Base-by-base conservation (phyloP, 2,329 filamentous ascomycete genomes). In the Fusarium sp. region DNA sequence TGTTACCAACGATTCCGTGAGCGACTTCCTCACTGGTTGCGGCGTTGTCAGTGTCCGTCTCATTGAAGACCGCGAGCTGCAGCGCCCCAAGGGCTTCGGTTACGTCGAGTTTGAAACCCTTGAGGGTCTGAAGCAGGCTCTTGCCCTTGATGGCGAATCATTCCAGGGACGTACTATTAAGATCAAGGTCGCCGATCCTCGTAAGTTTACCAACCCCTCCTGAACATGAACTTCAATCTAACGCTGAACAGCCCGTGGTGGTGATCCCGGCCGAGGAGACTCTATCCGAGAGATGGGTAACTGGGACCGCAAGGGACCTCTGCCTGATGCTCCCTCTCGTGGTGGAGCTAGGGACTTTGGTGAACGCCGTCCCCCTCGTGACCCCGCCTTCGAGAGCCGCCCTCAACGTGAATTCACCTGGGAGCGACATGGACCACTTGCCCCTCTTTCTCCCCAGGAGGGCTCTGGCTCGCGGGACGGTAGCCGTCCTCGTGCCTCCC, bases 1-100 rank as follows among this genome's bases (percentile, higher is more conserved):
- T 75, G 91, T 93, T 53, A 95, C 91, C 50, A 85, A 87, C 65
- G 90, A 88, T 68, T 90, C 93, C 72, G 89, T 99, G 64, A 88
- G 85, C 70, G 91, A 93, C 48, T 95, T 98, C 74, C 96, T 99
- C 74, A 80, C 83, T 48, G 91, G 85, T 53, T 97, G 94, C 77
- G 86, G 92, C 65, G 89, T 97, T 70, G 91, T 91, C 67, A 97
- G 88, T 75, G 92, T 99, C 67, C 91, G 95, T 72, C 93, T 99
- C 72, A 96, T 99, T 65, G 94, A 97, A 81, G 96, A 99, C 79
- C 95, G 94, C 75, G 85, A 97, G 76, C 91, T 95, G 75, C 88
- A 90, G 78, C 93, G 93, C 74, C 95, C 95, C 67, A 99, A 99
- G 83, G 95, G 95, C 44, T 99, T 99, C 73, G 95, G 94, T 61